phyloP scores from a whole-genome alignment of 108 stramenopile species.

The Cyclotella kingstonii region DNA sequence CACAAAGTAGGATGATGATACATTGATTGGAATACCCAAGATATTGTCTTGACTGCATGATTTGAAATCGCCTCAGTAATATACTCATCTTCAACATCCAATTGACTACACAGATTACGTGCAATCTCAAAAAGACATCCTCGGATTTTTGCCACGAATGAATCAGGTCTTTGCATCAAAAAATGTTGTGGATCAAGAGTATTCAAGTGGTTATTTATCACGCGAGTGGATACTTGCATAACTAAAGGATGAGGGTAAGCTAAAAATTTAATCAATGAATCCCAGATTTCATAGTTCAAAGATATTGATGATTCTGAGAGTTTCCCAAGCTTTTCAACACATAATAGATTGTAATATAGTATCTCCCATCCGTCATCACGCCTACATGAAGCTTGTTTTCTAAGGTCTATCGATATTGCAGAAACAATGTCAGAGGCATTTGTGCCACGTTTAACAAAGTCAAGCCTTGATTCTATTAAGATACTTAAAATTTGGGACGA shows the following conservation, averaged over 20 bases:
- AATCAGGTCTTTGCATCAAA: conserved; percentile 14
- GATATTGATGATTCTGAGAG: conserved; percentile 14
- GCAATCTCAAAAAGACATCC: conserved; percentile 65
- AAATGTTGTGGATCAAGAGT: conserved; percentile 33
- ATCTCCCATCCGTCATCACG: conserved; percentile 65
- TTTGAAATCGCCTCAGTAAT: conserved; percentile 52
- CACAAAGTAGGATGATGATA: conserved; percentile 57
- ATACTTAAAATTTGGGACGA: conserved; percentile 77
- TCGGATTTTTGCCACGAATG: conserved; percentile 43
- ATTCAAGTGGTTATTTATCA: conserved; percentile 50
- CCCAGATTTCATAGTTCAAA: conserved; percentile 48
- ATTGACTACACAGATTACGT: conserved; percentile 64
- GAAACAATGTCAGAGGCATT: conserved; percentile 26
- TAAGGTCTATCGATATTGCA: conserved; percentile 25
- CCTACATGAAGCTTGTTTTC: conserved; percentile 9
- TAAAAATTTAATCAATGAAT: conserved; percentile 49
- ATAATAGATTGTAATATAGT: conserved; percentile 66
- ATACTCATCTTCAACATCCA: conserved; percentile 65
- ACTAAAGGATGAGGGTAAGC: conserved; percentile 76
- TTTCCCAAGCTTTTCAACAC: conserved; percentile 61
- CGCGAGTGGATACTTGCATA: conserved; percentile 59
- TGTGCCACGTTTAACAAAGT: conserved; percentile 56
- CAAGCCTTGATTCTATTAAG: conserved; percentile 61
- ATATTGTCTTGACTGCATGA: conserved; percentile 62
- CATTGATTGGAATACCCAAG: conserved; percentile 64